Evolutionary conservation across 495 filamentous ascomycete species (phyloP).

Genomic region (Cladorrhinum samala): DNA sequence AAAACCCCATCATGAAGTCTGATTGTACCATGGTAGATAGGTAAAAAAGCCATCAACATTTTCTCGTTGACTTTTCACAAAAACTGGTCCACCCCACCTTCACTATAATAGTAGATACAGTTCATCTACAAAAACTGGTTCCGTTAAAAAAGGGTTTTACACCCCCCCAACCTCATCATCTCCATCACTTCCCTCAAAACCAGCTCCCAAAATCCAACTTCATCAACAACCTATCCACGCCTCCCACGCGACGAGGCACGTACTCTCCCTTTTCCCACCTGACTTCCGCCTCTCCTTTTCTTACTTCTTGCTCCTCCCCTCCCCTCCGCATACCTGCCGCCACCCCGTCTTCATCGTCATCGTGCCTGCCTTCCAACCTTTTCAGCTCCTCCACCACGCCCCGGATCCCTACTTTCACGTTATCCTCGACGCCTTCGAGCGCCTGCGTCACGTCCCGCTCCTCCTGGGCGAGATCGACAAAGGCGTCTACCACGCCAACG

Average conservation of each 20-base stretch:
- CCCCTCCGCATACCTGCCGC: no score
- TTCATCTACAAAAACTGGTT: no score
- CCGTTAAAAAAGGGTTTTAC: no score
- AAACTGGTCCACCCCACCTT: no score
- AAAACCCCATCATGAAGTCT: no score
- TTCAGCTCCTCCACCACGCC: constrained; percentile 52
- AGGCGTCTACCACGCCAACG: constrained; percentile 68
- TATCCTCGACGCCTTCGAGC: constrained; percentile 45
- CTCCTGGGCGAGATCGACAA: constrained; percentile 62
- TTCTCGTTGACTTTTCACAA: no score
- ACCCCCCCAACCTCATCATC: no score
- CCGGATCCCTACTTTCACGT: constrained; percentile 56
- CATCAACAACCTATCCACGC: constrained; percentile 75
- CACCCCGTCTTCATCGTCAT: neutral
- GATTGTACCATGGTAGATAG: no score
- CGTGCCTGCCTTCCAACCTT: constrained; percentile 20
- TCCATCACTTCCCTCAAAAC: constrained; percentile 23
- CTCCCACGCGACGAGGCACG: constrained; percentile 58
- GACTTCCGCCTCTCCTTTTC: constrained; percentile 10
- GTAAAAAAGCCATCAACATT: no score
- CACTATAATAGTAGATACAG: no score
- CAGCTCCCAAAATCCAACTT: constrained; percentile 67
- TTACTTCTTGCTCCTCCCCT: no score
- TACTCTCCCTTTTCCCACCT: constrained; percentile 32
- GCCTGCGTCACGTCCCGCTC: constrained; percentile 57